Conservation (phyloP, 2,329 filamentous ascomycete genomes). For the Aotearoamyces nothofagi region DNA sequence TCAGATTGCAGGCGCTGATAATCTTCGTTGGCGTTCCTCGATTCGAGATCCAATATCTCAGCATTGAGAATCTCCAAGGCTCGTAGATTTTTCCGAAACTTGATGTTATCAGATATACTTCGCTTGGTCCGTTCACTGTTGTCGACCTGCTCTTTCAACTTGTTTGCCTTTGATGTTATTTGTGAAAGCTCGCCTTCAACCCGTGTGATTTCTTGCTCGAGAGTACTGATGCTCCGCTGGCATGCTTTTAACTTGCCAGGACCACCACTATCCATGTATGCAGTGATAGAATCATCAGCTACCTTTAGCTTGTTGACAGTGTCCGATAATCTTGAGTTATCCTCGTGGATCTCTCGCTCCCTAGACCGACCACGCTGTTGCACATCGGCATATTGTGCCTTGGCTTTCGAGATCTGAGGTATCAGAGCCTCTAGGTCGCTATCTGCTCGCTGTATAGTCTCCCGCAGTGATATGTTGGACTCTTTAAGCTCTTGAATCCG, state of each 20-base stretch:
- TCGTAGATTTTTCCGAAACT: slow-evolving; percentile 62
- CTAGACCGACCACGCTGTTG: slow-evolving; percentile 54
- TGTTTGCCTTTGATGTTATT: slow-evolving; percentile 58
- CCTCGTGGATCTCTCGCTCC: slow-evolving; percentile 56
- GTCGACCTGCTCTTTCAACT: slow-evolving; percentile 59
- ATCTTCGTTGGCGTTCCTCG: slow-evolving; percentile 70
- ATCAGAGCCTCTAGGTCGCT: slow-evolving; percentile 57
- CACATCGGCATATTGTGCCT: slow-evolving; percentile 63
- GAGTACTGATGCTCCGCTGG: slow-evolving; percentile 48
- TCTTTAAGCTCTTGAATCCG: slow-evolving; percentile 63
- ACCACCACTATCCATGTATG: slow-evolving; percentile 65
- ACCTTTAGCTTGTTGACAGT: slow-evolving; percentile 65
- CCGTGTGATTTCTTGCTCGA: slow-evolving; percentile 50
- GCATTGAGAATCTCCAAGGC: slow-evolving; percentile 49
- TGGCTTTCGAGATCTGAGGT: slow-evolving; percentile 62
- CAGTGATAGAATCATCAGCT: slow-evolving; percentile 62
- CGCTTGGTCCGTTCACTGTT: slow-evolving; percentile 73
- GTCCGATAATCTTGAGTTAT: slow-evolving; percentile 55
- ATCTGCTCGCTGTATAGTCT: slow-evolving; percentile 54
- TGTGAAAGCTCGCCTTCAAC: slow-evolving; percentile 53
- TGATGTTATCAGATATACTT: slow-evolving; percentile 78
- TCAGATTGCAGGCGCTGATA: slow-evolving; percentile 60
- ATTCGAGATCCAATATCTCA: slow-evolving; percentile 62
- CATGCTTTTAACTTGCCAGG: slow-evolving; percentile 54
- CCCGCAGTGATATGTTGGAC: slow-evolving; percentile 52